A percentile compares a stretch with the other conserved stretches of the same genome.
Conservation (phyloP, 1,139 yeast species). For the Yamadazyma diospyri region DNA sequence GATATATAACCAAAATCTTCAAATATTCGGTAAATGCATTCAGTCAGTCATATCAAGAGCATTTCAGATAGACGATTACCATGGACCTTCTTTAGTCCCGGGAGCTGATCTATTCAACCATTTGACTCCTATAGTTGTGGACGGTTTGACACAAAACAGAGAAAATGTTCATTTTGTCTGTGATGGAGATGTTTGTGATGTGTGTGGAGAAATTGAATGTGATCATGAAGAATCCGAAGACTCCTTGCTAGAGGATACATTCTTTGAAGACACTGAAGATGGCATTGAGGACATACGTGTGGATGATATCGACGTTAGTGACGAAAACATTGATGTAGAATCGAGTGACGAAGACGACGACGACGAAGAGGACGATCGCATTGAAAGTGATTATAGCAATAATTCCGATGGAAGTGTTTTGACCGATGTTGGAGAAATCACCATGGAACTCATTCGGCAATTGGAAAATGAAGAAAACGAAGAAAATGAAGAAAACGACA, state of each 20-base stretch:
- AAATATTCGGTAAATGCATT: slow-evolving; percentile 48
- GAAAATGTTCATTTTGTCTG: slow-evolving; percentile 77
- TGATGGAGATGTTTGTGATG: slow-evolving; percentile 58
- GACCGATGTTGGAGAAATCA: slow-evolving; percentile 22
- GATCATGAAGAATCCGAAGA: slow-evolving; percentile 41
- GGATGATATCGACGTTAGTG: slow-evolving; percentile 19
- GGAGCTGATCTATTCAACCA: slow-evolving; percentile 91
- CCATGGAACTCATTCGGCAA: slow-evolving; percentile 33
- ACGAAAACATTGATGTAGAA: slow-evolving; percentile 12
- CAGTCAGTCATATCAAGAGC: slow-evolving; percentile 73
- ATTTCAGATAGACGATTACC: slow-evolving; percentile 73
- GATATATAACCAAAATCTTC: slow-evolving; percentile 21
- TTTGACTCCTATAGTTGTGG: slow-evolving; percentile 32
- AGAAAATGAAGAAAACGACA: slow-evolving; percentile 23
- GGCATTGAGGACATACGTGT: slow-evolving; percentile 9
- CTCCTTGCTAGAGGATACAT: slow-evolving; percentile 16
- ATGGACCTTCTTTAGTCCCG: slow-evolving; percentile 77
- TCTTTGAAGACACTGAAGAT: slow-evolving; percentile 19
- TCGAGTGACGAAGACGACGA: slow-evolving; percentile 12
- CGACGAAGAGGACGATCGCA: slow-evolving; percentile 8
- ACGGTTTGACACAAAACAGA: slow-evolving; percentile 21
- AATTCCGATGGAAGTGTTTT: slow-evolving; percentile 8
- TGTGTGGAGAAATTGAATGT: slow-evolving; percentile 71
- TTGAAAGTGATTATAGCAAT: slow-evolving; percentile 2
- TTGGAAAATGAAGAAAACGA: slow-evolving; percentile 25